Base-by-base conservation (phyloP, 2,329 filamentous ascomycete species). In the Penicillium decumbens region DNA sequence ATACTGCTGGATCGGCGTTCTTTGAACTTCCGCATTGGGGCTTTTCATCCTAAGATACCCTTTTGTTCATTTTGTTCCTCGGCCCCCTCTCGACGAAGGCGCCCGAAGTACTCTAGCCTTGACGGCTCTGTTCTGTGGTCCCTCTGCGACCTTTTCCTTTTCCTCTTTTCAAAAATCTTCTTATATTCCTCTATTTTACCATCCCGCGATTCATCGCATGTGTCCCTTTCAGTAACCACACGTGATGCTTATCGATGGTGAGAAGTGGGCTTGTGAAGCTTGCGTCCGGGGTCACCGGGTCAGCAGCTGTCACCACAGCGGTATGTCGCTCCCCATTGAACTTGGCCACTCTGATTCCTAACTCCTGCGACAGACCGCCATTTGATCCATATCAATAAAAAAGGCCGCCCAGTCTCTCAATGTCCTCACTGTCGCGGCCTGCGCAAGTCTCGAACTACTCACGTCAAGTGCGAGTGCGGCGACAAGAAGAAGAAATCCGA, bases 201-300 rank as follows among this genome's bases (percentile, higher is more conserved):
- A 45, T 43, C 50, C 58, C 60, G 68, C 67, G 66, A 66, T 62
- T 67, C 62, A 59, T 71, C 68, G 68, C 68, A 71, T 71, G 68
- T 69, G 61, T 65, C 53, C 60, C 50, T 57, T 54, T 53, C 62
- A 70, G 65, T 66, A 65, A 66, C 63, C 64, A 60, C 61, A 62
- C 33, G 61, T 59, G 60, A 91, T 91, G 88, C 80, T 91, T 71
- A 88, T 91, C 72, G 85, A 95, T 80, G 92, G 92, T 73, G 89
- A 95, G 78, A 97, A 97, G 79, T 97, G 83, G 78, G 92, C 92
- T 75, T 97, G 92, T 80, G 89, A 95, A 77, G 91, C 91, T 76
- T 98, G 93, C 77, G 90, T 98, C 71, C 88, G 93, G 74, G 93
- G 93, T 69, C 93, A 98, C 78, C 89, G 93, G 70, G 93, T 98